These are phyloP conservation scores for Stygiomarasmius scandens DNA, from an alignment of 1,284 basidiomycete genomes.

Conservation along the genomic window DNA sequence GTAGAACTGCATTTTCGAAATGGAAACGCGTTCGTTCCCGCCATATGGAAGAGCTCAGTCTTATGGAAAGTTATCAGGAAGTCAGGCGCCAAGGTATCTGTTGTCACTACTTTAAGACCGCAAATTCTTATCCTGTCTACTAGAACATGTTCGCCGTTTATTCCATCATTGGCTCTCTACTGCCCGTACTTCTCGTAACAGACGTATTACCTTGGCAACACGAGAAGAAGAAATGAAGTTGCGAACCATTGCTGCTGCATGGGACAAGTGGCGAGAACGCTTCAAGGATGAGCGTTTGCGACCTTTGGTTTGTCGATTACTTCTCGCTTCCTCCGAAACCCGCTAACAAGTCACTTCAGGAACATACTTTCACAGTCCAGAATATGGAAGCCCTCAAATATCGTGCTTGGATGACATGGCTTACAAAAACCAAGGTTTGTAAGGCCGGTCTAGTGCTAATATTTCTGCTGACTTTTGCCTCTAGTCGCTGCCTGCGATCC, in stretches of 20 bases:
- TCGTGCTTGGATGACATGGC: slow-evolving; percentile 72
- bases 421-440: slow-evolving; percentile 68
- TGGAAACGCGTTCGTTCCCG: slow-evolving; percentile 66
- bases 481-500: slow-evolving; percentile 75
- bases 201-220: slow-evolving; percentile 57
- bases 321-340: not conserved
- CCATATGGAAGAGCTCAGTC: slow-evolving; percentile 67
- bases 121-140: slow-evolving; percentile 9
- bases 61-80: slow-evolving; percentile 80
- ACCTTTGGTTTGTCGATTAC: slow-evolving; percentile 53
- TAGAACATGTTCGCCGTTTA: slow-evolving; percentile 67
- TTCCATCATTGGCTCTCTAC: slow-evolving; percentile 72
- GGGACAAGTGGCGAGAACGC: slow-evolving; percentile 78
- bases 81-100: slow-evolving; percentile 72
- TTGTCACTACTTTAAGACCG: not conserved
- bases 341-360: slow-evolving; percentile 40
- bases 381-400: slow-evolving; percentile 62
- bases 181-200: slow-evolving; percentile 58
- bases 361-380: slow-evolving; percentile 58
- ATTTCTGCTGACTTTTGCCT: slow-evolving; percentile 13
- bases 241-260: slow-evolving; percentile 51
- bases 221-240: slow-evolving; percentile 66
- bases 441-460: not conserved
- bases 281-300: slow-evolving; percentile 64
- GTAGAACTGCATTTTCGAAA: slow-evolving; percentile 60